Evolutionary conservation across 192 early-diverging fungal species (phyloP).

Genomic region (Podila horticola): DNA sequence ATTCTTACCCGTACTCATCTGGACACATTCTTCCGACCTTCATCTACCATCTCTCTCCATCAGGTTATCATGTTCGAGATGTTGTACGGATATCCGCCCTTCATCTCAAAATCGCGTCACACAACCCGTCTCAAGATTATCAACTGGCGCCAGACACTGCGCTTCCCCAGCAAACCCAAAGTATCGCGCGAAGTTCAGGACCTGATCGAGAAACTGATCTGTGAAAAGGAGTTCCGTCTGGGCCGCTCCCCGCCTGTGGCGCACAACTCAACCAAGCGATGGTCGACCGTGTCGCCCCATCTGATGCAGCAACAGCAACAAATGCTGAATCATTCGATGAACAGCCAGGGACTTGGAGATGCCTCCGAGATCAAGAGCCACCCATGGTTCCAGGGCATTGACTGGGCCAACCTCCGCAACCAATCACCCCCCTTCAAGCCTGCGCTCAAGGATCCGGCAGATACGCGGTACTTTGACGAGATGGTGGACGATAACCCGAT

Average conservation of each 20-base stretch:
- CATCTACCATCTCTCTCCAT: not conserved
- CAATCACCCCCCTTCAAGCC: conserved; percentile 87
- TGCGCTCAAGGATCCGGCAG: conserved; percentile 75
- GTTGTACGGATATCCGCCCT: conserved; percentile 79
- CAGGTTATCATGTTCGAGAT: conserved; percentile 77
- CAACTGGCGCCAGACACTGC: conserved; percentile 69
- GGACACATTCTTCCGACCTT: not conserved
- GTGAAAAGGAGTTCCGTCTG: conserved; percentile 67
- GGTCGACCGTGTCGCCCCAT: conserved; percentile 49
- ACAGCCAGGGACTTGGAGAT: conserved; percentile 55
- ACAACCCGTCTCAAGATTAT: conserved; percentile 76
- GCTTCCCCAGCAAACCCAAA: conserved; percentile 64
- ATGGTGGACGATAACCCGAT: conserved; percentile 56
- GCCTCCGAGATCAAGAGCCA: conserved; percentile 83
- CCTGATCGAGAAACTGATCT: conserved; percentile 66
- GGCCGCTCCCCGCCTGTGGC: conserved; percentile 47
- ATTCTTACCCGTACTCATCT: too few species aligned
- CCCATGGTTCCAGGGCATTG: conserved; percentile 76
- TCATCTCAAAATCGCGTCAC: conserved; percentile 64
- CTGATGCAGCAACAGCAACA: conserved; percentile 50
- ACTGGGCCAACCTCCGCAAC: conserved; percentile 74
- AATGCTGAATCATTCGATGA: conserved; percentile 22
- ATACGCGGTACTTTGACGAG: conserved; percentile 94
- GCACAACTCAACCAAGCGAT: conserved; percentile 35
- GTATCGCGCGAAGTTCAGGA: conserved; percentile 68